phyloP scores from a whole-genome alignment of 345 rosid genomes.

The Syzygium aromaticum region DNA sequence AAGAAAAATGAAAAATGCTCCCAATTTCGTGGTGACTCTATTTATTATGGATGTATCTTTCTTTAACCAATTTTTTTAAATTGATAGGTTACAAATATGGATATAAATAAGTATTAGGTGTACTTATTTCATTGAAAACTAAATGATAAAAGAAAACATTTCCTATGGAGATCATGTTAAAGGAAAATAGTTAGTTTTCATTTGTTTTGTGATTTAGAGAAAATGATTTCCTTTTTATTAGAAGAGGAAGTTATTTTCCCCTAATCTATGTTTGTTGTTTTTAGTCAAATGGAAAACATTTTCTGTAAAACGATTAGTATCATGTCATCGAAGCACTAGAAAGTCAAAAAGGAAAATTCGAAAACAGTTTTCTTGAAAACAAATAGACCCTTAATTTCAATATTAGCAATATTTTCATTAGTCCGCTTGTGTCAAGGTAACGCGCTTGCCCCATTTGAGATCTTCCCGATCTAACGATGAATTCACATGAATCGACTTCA shows the following conservation, averaged over 20 bases:
- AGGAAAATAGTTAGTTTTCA: not conserved
- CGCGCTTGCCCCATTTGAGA: not conserved
- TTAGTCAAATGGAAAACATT: not conserved
- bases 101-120: not conserved
- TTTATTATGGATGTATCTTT: not conserved
- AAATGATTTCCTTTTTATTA: not conserved
- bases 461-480: not conserved
- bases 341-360: not conserved
- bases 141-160: not conserved
- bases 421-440: not conserved
- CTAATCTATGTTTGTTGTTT: not conserved
- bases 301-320: not conserved
- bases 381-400: not conserved
- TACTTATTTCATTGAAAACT: not conserved
- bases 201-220: not conserved
- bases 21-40: not conserved
- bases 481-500: not conserved
- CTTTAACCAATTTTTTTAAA: not conserved
- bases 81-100: not conserved
- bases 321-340: not conserved
- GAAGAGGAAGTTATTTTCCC: not conserved
- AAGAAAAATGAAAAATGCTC: not conserved
- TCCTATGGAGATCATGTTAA: not conserved
- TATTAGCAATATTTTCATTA: not conserved
- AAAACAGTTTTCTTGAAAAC: not conserved